Base-by-base conservation (phyloP, 306 rosid genomes). In the Acacia crassicarpa region DNA sequence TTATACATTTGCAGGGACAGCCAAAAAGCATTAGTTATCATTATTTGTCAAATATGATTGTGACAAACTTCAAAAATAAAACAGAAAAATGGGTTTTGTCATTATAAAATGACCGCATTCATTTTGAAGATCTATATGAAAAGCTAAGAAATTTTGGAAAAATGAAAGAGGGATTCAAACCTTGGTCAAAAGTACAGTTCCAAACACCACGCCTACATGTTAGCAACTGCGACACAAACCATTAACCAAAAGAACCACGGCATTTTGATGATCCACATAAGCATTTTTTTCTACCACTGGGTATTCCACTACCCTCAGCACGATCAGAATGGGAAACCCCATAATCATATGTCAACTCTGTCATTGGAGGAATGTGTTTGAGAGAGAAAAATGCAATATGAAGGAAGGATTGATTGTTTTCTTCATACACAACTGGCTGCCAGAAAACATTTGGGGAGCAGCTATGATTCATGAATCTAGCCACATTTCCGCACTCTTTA, bases 401-500 rank as follows among this genome's bases (percentile, higher is more conserved):
- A 51, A 91, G 84, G 78, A 80, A 76, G 51, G 84, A 78, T 79
- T 85, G 87, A 49, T 85, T 84, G 35, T 84, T 90, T 75, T 88
- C 87, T 35, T 88, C 91, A 72, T 87, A 84, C 40, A 84, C 16
- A 46, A 90, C 81, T 15, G 96, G 96, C 81, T 88, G 93, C 93
- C 96, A 91, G 73, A 91, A 87, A 30, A 88, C 87, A 87, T 88
- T 91, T 54, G 96, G 91, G 66, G 89, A 87, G 87, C 96, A 91
- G 54, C 93, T 84, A 84, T 91, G 96, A 33, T 91, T 91, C 85
- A 91, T 91, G 82, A 88, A 91, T 25, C 96, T 87, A 61, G 89
- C 88, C 63, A 91, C 92, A 77, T 91, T 91, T 76, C 93, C 96
- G 73, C 78, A 78, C 67, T 83, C 74, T 63, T 83, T 87, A 46